Evolutionary conservation across 805 yeast species (phyloP).

Genomic region (Candida michaelii): DNA sequence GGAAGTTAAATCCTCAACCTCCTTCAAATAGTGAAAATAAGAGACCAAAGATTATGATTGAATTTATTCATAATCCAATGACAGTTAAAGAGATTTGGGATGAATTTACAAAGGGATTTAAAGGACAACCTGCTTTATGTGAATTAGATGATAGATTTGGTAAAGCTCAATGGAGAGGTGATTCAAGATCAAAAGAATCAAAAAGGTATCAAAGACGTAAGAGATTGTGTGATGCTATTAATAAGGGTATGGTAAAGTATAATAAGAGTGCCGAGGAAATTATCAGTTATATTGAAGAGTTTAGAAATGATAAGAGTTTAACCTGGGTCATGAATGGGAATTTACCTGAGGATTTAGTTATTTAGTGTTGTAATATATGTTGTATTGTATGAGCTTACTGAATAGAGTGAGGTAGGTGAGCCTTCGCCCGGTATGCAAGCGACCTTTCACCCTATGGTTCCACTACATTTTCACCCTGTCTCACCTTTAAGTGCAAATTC

Average conservation of each 20-base stretch:
- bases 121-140: slow-evolving; percentile 43
- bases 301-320: slow-evolving; percentile 41
- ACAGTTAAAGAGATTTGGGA: slow-evolving; percentile 45
- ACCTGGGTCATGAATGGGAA: slow-evolving; percentile 51
- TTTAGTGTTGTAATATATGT: slow-evolving; percentile 10
- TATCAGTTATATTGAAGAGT: slow-evolving; percentile 40
- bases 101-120: slow-evolving; percentile 44
- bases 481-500: no score
- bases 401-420: background rate
- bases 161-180: slow-evolving; percentile 47
- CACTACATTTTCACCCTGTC: no score
- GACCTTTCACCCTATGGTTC: no score
- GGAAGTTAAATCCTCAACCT: slow-evolving; percentile 4
- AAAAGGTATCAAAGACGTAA: slow-evolving; percentile 45
- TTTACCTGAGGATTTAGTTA: slow-evolving; percentile 25
- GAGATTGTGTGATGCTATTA: slow-evolving; percentile 44
- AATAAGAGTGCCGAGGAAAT: slow-evolving; percentile 42
- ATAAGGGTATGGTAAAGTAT: slow-evolving; percentile 40
- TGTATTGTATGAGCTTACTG: background rate
- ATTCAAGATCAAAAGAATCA: slow-evolving; percentile 43
- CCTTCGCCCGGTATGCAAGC: no score
- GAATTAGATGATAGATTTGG: slow-evolving; percentile 45
- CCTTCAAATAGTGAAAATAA: slow-evolving; percentile 16
- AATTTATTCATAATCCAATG: slow-evolving; percentile 45
- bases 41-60: slow-evolving; percentile 37